Evolutionary conservation across 176 grass and related monocot species (phyloP), one percentile per base, ranked within the genome.

Genomic region (Chloris gayana): DNA sequence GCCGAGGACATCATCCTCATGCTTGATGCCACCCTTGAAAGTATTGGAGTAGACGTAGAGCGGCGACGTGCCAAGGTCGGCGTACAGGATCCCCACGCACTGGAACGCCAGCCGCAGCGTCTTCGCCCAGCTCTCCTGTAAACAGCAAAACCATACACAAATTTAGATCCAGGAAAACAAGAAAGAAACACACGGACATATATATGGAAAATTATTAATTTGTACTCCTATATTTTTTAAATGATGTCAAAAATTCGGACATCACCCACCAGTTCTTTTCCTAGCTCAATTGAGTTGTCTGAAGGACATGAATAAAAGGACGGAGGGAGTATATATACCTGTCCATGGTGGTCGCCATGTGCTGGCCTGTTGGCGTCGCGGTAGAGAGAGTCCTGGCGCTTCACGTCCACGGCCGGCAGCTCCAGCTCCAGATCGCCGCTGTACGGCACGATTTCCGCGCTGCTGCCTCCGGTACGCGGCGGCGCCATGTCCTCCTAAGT

Each of bases 1-100:
- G 2, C 91, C 91, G 4, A 93, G 70, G 57, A 93, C 26, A 32
- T 93, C 91, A 64, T 91, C 79, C 24, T 22, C 1, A 2, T 90
- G 58, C 1, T 56, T 7, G 45, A 91, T 46, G 2, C 85, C 91
- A 0, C 85, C 0, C 64, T 87, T 79, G 70, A 93, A 93, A 11
- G 91, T 93, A 50, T 84, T 93, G 29, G 81, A 73, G 82, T 80
- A 93, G 8, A 93, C 91, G 54, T 93, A 93, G 18, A 93, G 77
- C 21, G 91, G 85, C 34, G 91, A 90, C 0, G 88, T 93, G 7
- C 91, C 88, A 9, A 93, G 82, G 85, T 93, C 91, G 12, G 85
- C 88, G 32, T 90, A 85, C 3, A 93, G 73, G 58, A 93, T 86
- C 0, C 91, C 91, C 14, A 93, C 67, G 75, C 91, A 90, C 75